Conservation (phyloP, 169 alveolate species). For the Plasmodium adleri region DNA sequence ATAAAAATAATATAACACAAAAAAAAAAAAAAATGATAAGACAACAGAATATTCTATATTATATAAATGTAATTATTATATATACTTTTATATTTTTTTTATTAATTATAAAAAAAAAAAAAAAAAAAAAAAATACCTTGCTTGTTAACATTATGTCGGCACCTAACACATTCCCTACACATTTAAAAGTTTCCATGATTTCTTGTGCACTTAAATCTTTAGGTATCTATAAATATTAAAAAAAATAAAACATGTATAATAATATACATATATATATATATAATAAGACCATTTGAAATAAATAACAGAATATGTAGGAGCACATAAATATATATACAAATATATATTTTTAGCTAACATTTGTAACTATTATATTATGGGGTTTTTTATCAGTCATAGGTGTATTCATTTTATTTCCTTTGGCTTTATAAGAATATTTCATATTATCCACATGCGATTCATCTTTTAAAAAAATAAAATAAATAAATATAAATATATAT, state of each 20-base stretch:
- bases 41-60: not conserved
- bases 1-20: not conserved
- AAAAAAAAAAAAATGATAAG: slow-evolving; percentile 16
- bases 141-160: slow-evolving; percentile 70
- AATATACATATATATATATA: slow-evolving; percentile 2
- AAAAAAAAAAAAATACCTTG: slow-evolving; percentile 45
- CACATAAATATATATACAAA: not conserved
- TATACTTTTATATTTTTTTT: not conserved
- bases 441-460: slow-evolving; percentile 29
- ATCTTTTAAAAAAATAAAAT: slow-evolving; percentile 15
- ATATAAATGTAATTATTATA: too few species aligned
- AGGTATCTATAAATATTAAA: slow-evolving; percentile 33
- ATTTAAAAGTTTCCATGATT: slow-evolving; percentile 57
- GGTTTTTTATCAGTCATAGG: slow-evolving; percentile 35
- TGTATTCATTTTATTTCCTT: slow-evolving; percentile 19
- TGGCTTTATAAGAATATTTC: slow-evolving; percentile 42
- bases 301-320: not conserved
- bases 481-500: not conserved
- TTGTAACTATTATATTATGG: slow-evolving; percentile 67
- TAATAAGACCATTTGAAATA: not conserved
- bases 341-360: slow-evolving; percentile 20
- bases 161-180: slow-evolving; percentile 60
- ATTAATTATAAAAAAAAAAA: slow-evolving; percentile 5
- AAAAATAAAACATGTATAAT: not conserved
- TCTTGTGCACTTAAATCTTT: slow-evolving; percentile 51